These are phyloP conservation scores for Acacia melanoxylon DNA, from an alignment of 306 rosid genomes.

Conservation along the genomic window DNA sequence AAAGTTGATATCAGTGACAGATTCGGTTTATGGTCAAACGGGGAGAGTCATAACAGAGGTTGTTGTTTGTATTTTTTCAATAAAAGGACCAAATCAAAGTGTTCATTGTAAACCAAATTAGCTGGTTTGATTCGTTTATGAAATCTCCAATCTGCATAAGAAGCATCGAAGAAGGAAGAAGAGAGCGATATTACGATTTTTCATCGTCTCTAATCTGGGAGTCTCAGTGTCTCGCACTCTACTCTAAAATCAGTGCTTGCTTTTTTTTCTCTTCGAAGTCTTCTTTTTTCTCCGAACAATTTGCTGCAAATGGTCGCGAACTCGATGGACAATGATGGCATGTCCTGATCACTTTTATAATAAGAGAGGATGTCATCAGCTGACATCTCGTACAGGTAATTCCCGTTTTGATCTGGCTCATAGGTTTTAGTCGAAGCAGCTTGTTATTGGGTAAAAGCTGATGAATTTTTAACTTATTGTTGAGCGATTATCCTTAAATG, in stretches of 20 bases:
- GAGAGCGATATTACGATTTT: background rate
- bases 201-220: background rate
- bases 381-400: conserved; percentile 51
- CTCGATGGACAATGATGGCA: conserved; percentile 33
- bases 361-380: conserved; percentile 55
- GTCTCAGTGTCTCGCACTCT: background rate
- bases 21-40: background rate
- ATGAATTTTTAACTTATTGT: background rate
- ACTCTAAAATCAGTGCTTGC: background rate
- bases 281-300: background rate
- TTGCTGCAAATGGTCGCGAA: background rate
- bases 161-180: background rate
- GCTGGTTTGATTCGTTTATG: background rate
- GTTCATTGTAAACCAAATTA: background rate
- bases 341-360: background rate
- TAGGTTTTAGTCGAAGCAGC: background rate
- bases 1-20: background rate
- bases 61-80: background rate
- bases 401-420: background rate
- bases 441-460: background rate
- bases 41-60: background rate
- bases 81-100: background rate
- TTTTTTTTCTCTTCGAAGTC: background rate
- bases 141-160: background rate
- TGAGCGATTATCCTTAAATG: background rate